Percentiles rank a stretch among this genome's conserved stretches.
Evolutionary conservation across 2,329 filamentous ascomycete species (phyloP).

Genomic region (Diplodia seriata): DNA sequence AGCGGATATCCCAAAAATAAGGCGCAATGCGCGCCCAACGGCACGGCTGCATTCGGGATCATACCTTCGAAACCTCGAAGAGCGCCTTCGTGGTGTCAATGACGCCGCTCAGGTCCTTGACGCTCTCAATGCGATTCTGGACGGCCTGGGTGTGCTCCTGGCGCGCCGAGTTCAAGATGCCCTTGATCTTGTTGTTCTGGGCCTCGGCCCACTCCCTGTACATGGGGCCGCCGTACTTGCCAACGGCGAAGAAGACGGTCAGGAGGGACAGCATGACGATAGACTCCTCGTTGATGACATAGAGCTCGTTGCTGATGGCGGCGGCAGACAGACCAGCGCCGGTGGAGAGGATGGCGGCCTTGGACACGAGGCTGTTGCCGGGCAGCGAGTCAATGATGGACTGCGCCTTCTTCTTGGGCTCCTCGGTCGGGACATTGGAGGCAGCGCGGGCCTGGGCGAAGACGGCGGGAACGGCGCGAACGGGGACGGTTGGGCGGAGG

Average conservation of each 20-base stretch:
- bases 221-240: constrained; percentile 90
- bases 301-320: constrained; percentile 99
- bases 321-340: constrained; percentile 89
- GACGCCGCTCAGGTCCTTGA: constrained; percentile 92
- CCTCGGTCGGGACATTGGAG: constrained; percentile 81
- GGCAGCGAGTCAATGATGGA: constrained; percentile 93
- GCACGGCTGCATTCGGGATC: constrained; percentile 35
- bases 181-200: constrained; percentile 91
- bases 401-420: constrained; percentile 96
- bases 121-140: constrained; percentile 90
- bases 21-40: background rate
- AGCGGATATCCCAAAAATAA: constrained; percentile 35
- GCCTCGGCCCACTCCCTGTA: constrained; percentile 92
- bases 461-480: constrained; percentile 72
- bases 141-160: constrained; percentile 95
- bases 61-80: constrained; percentile 97
- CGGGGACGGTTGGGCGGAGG: constrained; percentile 77
- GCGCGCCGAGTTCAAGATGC: constrained; percentile 92
- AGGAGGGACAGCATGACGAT: constrained; percentile 92
- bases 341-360: constrained; percentile 95
- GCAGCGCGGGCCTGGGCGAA: constrained; percentile 71
- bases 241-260: constrained; percentile 89
- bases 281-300: constrained; percentile 98
- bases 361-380: constrained; percentile 89
- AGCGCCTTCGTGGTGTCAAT: constrained; percentile 96